Percentiles rank a stretch among this genome's conserved stretches.
Conservation (phyloP, 208 protist species). For the Leptomonas pyrrhocoris region DNA sequence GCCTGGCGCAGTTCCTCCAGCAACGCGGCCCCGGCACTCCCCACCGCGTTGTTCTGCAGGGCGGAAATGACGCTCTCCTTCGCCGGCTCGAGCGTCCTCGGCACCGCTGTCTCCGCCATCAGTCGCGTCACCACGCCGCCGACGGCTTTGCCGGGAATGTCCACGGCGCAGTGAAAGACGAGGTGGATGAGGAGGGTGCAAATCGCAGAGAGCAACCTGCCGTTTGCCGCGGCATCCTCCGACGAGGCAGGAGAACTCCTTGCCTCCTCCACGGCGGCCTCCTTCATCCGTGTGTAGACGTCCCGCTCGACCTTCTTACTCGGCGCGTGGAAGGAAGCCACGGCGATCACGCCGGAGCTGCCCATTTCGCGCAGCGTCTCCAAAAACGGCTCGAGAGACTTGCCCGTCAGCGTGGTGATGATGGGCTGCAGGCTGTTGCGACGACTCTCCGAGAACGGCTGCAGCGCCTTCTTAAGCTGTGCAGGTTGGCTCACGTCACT, state of each 20-base stretch:
- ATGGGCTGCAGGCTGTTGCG: slow-evolving; percentile 46
- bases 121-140: slow-evolving; percentile 55
- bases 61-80: slow-evolving; percentile 44
- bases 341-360: slow-evolving; percentile 49
- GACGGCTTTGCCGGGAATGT: slow-evolving; percentile 66
- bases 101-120: slow-evolving; percentile 29
- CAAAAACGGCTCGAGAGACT: slow-evolving; percentile 44
- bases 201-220: slow-evolving; percentile 47
- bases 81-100: slow-evolving; percentile 31
- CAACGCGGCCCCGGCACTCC: slow-evolving; percentile 22
- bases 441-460: slow-evolving; percentile 43
- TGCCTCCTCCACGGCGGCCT: slow-evolving; percentile 30
- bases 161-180: slow-evolving; percentile 56
- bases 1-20: slow-evolving; percentile 49
- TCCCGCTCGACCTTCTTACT: slow-evolving; percentile 80
- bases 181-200: slow-evolving; percentile 59
- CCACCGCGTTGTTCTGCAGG: slow-evolving; percentile 37
- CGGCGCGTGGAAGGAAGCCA: slow-evolving; percentile 64
- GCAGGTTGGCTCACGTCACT: slow-evolving; percentile 33
- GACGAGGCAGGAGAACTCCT: slow-evolving; percentile 26
- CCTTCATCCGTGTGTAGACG: slow-evolving; percentile 41
- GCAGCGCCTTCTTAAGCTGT: slow-evolving; percentile 41
- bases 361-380: slow-evolving; percentile 54
- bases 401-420: slow-evolving; percentile 50
- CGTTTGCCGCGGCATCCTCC: slow-evolving; percentile 41